Conservation (phyloP, 73 alveolate species). For the Tetrahymena malaccensis region DNA sequence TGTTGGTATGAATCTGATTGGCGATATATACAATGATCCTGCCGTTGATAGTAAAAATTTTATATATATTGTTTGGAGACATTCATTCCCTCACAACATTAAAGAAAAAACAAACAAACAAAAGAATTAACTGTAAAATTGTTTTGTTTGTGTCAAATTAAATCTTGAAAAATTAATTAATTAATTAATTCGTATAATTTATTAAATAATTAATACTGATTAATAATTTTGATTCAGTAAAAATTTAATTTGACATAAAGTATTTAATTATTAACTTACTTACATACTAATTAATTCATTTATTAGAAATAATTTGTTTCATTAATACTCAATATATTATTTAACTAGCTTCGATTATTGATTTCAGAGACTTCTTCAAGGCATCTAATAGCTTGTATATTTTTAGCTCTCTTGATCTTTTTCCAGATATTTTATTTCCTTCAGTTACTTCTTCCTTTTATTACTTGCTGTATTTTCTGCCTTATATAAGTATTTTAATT, state of each 20-base stretch:
- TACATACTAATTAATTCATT: neutral
- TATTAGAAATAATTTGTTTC: no score
- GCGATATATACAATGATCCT: neutral
- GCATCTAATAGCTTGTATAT: neutral
- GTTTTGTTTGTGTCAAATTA: no score
- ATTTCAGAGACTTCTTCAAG: constrained; percentile 35
- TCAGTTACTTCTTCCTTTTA: constrained; percentile 6
- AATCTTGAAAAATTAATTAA: no score
- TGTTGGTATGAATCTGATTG: constrained; percentile 29
- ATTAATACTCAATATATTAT: no score
- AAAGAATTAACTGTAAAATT: no score
- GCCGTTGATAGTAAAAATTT: neutral
- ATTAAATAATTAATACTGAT: no score
- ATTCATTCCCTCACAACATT: no score
- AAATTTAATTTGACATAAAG: neutral
- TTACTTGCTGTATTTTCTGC: constrained; percentile 9
- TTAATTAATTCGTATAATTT: no score
- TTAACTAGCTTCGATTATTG: neutral
- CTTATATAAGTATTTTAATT: neutral
- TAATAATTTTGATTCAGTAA: neutral
- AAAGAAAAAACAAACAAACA: no score
- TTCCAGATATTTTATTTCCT: constrained; percentile 33
- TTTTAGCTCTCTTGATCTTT: constrained; percentile 18
- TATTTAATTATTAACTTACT: neutral
- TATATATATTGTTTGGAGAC: no score